Evolutionary conservation across 352 stramenopile species (phyloP), one percentile per base, ranked within the genome.

Genomic region (Globisporangium radiosum): DNA sequence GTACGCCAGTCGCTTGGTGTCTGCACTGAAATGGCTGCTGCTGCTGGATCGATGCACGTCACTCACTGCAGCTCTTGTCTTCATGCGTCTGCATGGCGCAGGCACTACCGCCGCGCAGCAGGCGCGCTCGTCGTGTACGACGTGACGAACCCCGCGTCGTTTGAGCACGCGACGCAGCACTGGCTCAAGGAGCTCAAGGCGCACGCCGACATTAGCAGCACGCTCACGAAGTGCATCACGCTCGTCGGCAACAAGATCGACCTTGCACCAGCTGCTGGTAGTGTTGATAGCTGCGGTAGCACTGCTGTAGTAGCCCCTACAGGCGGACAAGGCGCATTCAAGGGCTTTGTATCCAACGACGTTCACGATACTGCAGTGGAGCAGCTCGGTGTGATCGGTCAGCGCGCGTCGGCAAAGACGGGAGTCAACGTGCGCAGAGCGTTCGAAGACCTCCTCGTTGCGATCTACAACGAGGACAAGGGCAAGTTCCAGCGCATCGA

Each of bases 161-260:
- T 93, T 52, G 71, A 84, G 42, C 88, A 90, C 52, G 84, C 80
- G 15, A 76, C 88, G 48, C 60, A 77, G 40, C 70, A 87, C 57
- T 93, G 81, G 81, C 67, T 88, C 45, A 86, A 87, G 55, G 80
- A 91, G 52, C 75, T 91, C 51, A 90, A 87, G 47, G 70, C 78
- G 7, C 73, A 77, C 36, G 76, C 81, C 13, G 70, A 81, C 51
- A 63, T 75, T 15, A 85, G 78, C 62, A 88, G 80, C 57, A 83
- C 80, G 8, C 63, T 93, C 4, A 62, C 70, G 4, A 85, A 59
- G 9, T 90, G 81, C 60, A 77, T 93, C 54, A 76, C 89, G 65
- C 66, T 93, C 17, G 84, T 93, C 43, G 84, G 81, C 59, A 93
- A 93, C 52, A 93, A 93, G 49, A 64, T 87, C 17, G 84, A 93